Evolutionary conservation across 345 rosid species (phyloP), one percentile per base, ranked within the genome.

Genomic region (Reutealis trisperma): DNA sequence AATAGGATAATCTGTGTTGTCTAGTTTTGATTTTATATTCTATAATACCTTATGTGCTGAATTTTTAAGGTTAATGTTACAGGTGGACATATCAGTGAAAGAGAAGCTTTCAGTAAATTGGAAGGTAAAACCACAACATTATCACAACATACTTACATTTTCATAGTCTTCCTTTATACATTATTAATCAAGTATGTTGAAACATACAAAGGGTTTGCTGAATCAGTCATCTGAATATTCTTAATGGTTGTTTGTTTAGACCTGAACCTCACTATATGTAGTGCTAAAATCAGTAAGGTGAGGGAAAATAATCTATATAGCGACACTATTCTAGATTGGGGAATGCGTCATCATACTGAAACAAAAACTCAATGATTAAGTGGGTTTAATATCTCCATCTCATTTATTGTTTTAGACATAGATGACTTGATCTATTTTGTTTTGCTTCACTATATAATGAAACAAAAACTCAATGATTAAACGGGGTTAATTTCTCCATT

Each of bases 101-200:
- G 83, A 63, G 86, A 82, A 74, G 88, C 86, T 44, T 68, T 78
- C 18, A 85, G 85, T 75, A 88, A 83, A 76, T 22, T 70, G 61
- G 90, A 84, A 84, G 95, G 95, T 90, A 75, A 37, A 78, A 52
- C 65, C 65, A 10, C 8, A 15, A 10, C 45, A 32, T 11, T 77
- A 52, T 68, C 65, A 10, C 8, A 15, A 10, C 45, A 32, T 11
- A 15, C 47, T 2, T 52, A 0, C 18, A 9, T 27, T 70, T 37
- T 70, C 16, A 25, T 3, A 9, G 2, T 27, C 1, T 15, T 30
- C 5, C 37, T 27, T 25, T 51, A 3, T 49, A 24, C 10, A 6
- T 24, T 70, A 3, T 24, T 67, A 49, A 14, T 69, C 22, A 64
- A 34, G 21, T 16, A 64, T 32, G 10, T 65, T 34, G 69, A 34